Percentiles rank a stretch among this genome's conserved stretches.
Evolutionary conservation across 345 rosid genomes (phyloP).

Genomic region (Acer saccharum): DNA sequence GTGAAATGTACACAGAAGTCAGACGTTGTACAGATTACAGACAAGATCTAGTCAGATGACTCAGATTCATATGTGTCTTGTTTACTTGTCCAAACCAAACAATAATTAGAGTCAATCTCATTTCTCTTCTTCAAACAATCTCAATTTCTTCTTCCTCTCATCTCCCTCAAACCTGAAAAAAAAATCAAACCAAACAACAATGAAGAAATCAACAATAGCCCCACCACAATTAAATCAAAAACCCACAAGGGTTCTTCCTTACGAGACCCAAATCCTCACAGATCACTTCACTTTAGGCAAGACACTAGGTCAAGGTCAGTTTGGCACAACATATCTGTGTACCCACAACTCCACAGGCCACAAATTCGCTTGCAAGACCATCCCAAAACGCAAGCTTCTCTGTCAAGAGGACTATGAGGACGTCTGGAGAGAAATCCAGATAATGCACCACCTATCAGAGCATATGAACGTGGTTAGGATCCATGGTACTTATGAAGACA

Average conservation of each 20-base stretch:
- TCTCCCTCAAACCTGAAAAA: neutral
- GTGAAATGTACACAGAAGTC: neutral
- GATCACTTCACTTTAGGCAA: slow-evolving; percentile 53
- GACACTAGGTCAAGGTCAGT: slow-evolving; percentile 77
- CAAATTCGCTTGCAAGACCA: slow-evolving; percentile 73
- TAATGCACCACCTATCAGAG: slow-evolving; percentile 83
- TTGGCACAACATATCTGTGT: slow-evolving; percentile 73
- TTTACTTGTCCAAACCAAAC: neutral
- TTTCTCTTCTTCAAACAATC: neutral
- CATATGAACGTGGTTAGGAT: slow-evolving; percentile 65
- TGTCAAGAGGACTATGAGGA: slow-evolving; percentile 75
- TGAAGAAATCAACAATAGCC: neutral
- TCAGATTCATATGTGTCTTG: neutral
- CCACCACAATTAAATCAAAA: slow-evolving; percentile 6
- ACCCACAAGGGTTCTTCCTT: slow-evolving; percentile 29
- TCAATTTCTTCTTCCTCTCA: neutral
- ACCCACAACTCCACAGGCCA: slow-evolving; percentile 51
- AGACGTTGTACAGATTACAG: neutral
- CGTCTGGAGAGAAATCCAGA: slow-evolving; percentile 86
- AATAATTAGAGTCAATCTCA: neutral
- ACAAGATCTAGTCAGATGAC: neutral
- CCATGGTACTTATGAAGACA: slow-evolving; percentile 56
- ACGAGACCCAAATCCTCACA: slow-evolving; percentile 23
- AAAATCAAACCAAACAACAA: neutral
- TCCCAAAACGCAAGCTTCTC: slow-evolving; percentile 74